phyloP scores from a whole-genome alignment of 306 rosid species.

The Acacia acuminata region DNA sequence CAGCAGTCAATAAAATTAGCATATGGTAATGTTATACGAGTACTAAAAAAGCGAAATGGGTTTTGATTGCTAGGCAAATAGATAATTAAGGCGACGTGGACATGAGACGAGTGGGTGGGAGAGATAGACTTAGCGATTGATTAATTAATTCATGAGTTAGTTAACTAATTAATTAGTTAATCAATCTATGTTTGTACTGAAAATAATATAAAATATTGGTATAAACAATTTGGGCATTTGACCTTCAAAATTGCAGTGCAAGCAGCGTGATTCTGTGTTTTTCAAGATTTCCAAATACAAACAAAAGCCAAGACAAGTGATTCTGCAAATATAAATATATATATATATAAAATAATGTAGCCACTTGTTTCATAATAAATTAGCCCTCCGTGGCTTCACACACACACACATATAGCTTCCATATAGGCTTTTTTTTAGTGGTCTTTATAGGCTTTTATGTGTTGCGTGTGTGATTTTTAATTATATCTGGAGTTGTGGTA shows the following conservation, averaged over 20 bases:
- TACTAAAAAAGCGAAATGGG: not conserved
- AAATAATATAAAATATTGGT: not conserved
- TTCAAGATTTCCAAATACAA: not conserved
- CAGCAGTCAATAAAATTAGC: not conserved
- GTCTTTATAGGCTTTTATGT: not conserved
- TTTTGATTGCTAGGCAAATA: not conserved
- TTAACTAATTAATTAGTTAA: not conserved
- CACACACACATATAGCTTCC: too few species aligned
- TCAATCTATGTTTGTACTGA: not conserved
- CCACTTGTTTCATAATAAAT: too few species aligned
- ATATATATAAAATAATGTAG: too few species aligned
- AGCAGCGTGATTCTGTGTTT: not conserved
- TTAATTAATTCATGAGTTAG: not conserved
- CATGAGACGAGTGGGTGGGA: not conserved
- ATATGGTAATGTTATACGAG: too few species aligned
- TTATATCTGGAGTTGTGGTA: not conserved
- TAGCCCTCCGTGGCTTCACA: not conserved
- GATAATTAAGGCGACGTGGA: not conserved
- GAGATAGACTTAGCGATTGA: not conserved
- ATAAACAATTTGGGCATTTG: slow-evolving; percentile 5
- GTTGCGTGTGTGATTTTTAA: not conserved
- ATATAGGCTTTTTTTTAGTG: too few species aligned
- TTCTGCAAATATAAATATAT: not conserved
- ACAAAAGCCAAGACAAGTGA: not conserved
- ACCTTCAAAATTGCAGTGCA: not conserved